Percentiles rank a stretch among this genome's conserved stretches.
Conservation (phyloP, 179 eudicot genomes). For the Sideroxylon spinosum region DNA sequence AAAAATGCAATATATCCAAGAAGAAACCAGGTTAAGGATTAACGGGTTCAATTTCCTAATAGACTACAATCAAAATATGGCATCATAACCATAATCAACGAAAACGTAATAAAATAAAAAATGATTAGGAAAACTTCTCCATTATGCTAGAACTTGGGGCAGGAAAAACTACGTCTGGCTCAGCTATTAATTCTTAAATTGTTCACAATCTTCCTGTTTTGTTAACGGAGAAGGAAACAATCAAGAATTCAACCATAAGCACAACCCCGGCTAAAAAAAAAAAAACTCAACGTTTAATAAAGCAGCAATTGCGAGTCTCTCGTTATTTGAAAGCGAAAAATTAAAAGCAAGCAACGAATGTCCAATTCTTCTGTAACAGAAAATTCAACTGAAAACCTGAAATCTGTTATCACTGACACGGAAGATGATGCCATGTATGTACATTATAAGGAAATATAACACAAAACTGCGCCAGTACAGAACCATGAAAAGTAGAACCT, state of each 20-base stretch:
- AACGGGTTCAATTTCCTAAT: too few relatives aligned
- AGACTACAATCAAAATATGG: neutral
- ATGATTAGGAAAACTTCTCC: neutral
- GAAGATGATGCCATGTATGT: neutral
- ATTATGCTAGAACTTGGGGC: neutral
- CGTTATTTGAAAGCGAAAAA: neutral
- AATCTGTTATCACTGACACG: neutral
- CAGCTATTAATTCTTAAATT: neutral
- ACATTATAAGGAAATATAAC: neutral
- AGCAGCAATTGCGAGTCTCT: neutral
- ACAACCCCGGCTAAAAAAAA: neutral
- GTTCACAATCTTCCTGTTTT: neutral
- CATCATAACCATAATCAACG: neutral
- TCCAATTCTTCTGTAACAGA: neutral
- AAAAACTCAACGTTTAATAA: neutral
- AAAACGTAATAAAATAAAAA: neutral
- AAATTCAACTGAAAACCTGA: neutral
- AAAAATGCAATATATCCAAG: too few relatives aligned
- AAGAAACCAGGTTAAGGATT: too few relatives aligned
- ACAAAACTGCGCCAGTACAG: neutral
- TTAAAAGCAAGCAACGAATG: neutral
- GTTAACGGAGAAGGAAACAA: neutral
- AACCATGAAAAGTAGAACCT: neutral
- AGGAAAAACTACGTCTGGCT: neutral
- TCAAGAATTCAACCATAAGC: neutral